These are phyloP conservation scores for Tillandsia leiboldiana DNA, from an alignment of 176 grass and related monocot species.

Conservation along the genomic window DNA sequence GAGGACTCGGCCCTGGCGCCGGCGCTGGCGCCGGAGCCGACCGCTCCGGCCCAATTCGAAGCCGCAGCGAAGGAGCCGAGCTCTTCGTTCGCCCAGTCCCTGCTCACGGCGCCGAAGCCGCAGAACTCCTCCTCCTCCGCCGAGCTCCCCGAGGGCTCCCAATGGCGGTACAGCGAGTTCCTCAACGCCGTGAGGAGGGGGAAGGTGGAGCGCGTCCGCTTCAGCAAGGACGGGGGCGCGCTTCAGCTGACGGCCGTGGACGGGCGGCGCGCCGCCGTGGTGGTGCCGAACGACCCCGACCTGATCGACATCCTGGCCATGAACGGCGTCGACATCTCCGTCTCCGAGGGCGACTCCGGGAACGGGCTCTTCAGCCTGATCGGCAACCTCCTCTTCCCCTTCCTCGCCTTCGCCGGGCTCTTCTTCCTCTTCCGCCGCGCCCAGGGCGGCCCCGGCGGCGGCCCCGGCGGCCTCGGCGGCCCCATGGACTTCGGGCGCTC, in stretches of 20 bases:
- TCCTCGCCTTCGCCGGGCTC: conserved; percentile 79
- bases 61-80: conserved; percentile 29
- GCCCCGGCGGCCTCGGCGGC: conserved; percentile 73
- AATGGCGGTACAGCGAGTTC: conserved; percentile 98
- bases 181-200: conserved; percentile 76
- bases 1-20: conserved; percentile 28
- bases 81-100: conserved; percentile 35
- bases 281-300: conserved; percentile 88
- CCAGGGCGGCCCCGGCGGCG: conserved; percentile 63
- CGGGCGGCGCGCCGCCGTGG: conserved; percentile 52
- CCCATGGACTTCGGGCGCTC: conserved; percentile 97
- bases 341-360: conserved; percentile 69
- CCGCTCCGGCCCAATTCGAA: conserved; percentile 37
- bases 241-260: conserved; percentile 86
- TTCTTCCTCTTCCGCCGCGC: conserved; percentile 96
- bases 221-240: conserved; percentile 65
- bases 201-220: conserved; percentile 85
- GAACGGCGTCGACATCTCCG: conserved; percentile 96
- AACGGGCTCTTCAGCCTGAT: conserved; percentile 58
- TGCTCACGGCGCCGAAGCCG: conserved; percentile 56
- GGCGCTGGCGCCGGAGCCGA: neutral
- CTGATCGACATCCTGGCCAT: conserved; percentile 93
- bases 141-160: conserved; percentile 66
- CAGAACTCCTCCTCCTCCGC: neutral
- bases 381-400: conserved; percentile 83